Evolutionary conservation across 768 basidiomycete species (phyloP).

Genomic region (Rubroboletus satanas): DNA sequence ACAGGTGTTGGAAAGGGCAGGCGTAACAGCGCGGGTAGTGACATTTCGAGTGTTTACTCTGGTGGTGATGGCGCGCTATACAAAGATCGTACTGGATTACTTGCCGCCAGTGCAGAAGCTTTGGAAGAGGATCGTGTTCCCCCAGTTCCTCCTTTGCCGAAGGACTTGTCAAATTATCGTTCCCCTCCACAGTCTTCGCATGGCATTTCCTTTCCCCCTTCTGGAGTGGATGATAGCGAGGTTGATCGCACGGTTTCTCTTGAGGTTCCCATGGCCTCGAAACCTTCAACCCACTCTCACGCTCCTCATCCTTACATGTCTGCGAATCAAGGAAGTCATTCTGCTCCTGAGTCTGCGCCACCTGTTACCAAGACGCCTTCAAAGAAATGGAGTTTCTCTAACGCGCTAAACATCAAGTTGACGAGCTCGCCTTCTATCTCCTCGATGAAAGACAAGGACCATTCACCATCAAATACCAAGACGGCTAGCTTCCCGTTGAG

Average conservation of each 20-base stretch:
- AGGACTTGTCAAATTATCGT: conserved; percentile 77
- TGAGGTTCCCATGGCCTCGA: conserved; percentile 43
- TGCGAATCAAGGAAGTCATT: conserved; percentile 34
- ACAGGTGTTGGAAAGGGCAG: conserved; percentile 53
- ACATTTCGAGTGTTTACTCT: conserved; percentile 73
- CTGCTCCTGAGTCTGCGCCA: conserved; percentile 43
- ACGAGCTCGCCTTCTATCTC: conserved; percentile 61
- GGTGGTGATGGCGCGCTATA: conserved; percentile 53
- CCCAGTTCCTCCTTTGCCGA: conserved; percentile 89
- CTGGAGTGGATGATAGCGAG: conserved; percentile 43
- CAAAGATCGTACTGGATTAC: conserved; percentile 65
- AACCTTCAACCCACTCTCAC: conserved; percentile 25
- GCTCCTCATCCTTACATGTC: conserved; percentile 39
- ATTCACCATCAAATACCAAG: conserved; percentile 33
- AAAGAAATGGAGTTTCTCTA: conserved; percentile 98
- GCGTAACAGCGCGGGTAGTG: conserved; percentile 85
- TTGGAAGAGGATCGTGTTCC: conserved; percentile 71
- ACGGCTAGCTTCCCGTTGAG: conserved; percentile 60
- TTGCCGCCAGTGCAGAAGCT: conserved; percentile 56
- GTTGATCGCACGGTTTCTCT: conserved; percentile 47
- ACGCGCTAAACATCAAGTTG: conserved; percentile 72
- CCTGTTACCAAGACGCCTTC: conserved; percentile 70
- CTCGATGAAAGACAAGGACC: conserved; percentile 46
- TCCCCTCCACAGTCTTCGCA: conserved; percentile 64
- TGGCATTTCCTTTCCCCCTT: conserved; percentile 47